Conservation (phyloP, 257 asterid species). For the Solanum chaucha region DNA sequence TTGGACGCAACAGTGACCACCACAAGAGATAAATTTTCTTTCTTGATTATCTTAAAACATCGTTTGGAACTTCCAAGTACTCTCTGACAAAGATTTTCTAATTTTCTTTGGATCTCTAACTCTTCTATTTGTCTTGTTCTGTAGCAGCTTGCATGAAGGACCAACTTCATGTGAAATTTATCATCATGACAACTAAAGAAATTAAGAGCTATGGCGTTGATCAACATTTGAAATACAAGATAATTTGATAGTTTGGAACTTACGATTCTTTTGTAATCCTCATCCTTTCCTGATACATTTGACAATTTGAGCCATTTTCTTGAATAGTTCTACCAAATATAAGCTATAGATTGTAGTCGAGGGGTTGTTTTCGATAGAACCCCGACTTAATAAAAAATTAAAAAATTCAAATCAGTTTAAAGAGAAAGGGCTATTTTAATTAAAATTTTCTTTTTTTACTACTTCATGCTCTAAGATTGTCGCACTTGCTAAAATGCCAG, state of each 20-base stretch:
- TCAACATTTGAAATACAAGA: neutral
- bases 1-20: neutral
- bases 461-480: too few species aligned
- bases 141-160: neutral
- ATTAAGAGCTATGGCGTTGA: neutral
- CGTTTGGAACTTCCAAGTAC: neutral
- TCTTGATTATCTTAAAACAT: neutral
- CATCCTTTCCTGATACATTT: neutral
- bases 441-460: too few species aligned
- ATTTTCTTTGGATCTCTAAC: neutral
- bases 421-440: too few species aligned
- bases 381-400: too few species aligned
- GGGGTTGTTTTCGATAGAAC: too few species aligned
- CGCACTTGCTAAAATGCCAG: too few species aligned
- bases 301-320: slow-evolving; percentile 12
- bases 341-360: too few species aligned
- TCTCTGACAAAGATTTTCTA: neutral
- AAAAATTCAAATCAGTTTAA: too few species aligned
- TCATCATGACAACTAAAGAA: neutral
- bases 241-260: slow-evolving; percentile 20
- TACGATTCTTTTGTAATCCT: neutral
- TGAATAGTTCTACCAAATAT: neutral
- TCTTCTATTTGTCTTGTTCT: neutral
- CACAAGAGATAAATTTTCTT: neutral
- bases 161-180: neutral